A percentile compares a stretch with the other conserved stretches of the same genome.
Conservation (phyloP, 305 asterid genomes). For the Euphrasia arctica region DNA sequence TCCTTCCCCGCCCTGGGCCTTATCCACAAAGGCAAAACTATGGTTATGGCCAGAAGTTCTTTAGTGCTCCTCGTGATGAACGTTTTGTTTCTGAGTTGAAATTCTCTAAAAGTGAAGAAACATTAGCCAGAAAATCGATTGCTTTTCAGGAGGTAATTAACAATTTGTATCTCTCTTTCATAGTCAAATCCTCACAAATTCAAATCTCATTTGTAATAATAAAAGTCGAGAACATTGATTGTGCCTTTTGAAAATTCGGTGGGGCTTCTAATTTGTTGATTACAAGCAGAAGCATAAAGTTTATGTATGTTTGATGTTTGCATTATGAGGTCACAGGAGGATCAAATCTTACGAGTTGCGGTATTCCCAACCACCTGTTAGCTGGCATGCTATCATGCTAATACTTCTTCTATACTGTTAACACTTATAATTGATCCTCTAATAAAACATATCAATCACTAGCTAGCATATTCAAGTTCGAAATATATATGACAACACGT, state of each 20-base stretch:
- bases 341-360: too few relatives aligned
- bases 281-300: slow-evolving; percentile 17
- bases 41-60: slow-evolving; percentile 60
- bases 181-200: slow-evolving; percentile 14
- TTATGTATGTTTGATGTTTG: slow-evolving; percentile 13
- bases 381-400: too few relatives aligned
- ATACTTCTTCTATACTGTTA: background rate
- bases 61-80: slow-evolving; percentile 75
- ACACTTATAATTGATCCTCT: slow-evolving; percentile 13
- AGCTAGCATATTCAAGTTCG: slow-evolving; percentile 6
- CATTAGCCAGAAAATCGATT: slow-evolving; percentile 78
- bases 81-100: slow-evolving; percentile 93
- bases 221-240: slow-evolving; percentile 19
- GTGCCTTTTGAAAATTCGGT: slow-evolving; percentile 10
- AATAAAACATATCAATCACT: slow-evolving; percentile 10
- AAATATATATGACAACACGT: slow-evolving; percentile 1
- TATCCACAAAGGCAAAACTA: slow-evolving; percentile 68
- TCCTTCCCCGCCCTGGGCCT: slow-evolving; percentile 93
- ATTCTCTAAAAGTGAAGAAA: slow-evolving; percentile 90
- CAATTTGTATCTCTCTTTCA: slow-evolving; percentile 10
- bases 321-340: slow-evolving; percentile 17
- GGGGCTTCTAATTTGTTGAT: slow-evolving; percentile 12
- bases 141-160: slow-evolving; percentile 79
- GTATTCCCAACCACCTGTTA: too few relatives aligned
- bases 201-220: slow-evolving; percentile 15